Percentiles rank a stretch among this genome's conserved stretches.
Evolutionary conservation across 2,329 filamentous ascomycete genomes (phyloP).

Genomic region (Xylariaceae sp.): DNA sequence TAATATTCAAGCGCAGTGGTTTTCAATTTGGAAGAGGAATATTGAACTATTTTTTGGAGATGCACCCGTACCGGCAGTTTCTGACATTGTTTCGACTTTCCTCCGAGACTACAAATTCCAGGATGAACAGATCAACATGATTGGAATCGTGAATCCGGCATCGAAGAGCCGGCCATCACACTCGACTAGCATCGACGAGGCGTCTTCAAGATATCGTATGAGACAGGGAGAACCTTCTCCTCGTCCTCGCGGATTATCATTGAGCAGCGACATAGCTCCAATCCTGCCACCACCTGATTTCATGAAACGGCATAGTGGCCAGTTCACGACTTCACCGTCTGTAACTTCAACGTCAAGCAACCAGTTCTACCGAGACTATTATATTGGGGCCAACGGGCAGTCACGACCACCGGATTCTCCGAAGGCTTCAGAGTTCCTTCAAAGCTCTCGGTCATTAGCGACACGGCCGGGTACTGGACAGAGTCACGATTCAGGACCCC

Average conservation of each 20-base stretch:
- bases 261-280: constrained; percentile 59
- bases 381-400: constrained; percentile 37
- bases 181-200: constrained; percentile 53
- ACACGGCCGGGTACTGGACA: constrained; percentile 55
- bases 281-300: constrained; percentile 62
- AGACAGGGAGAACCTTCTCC: constrained; percentile 45
- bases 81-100: constrained; percentile 73
- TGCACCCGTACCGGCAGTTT: constrained; percentile 58
- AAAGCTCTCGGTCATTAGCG: constrained; percentile 45
- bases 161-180: constrained; percentile 55
- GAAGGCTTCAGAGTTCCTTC: constrained; percentile 49
- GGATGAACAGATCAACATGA: constrained; percentile 63
- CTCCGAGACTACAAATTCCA: constrained; percentile 71
- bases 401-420: constrained; percentile 54
- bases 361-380: constrained; percentile 52
- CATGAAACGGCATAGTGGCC: constrained; percentile 58
- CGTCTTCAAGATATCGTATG: constrained; percentile 43
- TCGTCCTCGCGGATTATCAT: constrained; percentile 54
- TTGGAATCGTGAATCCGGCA: constrained; percentile 74
- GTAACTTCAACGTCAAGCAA: constrained; percentile 43
- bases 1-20: constrained; percentile 79
- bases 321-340: constrained; percentile 57
- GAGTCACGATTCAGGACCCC: constrained; percentile 51
- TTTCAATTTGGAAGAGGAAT: constrained; percentile 76
- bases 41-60: constrained; percentile 68